Evolutionary conservation across 2,329 filamentous ascomycete genomes (phyloP).

Genomic region (Neopestalotiopsis sp.): DNA sequence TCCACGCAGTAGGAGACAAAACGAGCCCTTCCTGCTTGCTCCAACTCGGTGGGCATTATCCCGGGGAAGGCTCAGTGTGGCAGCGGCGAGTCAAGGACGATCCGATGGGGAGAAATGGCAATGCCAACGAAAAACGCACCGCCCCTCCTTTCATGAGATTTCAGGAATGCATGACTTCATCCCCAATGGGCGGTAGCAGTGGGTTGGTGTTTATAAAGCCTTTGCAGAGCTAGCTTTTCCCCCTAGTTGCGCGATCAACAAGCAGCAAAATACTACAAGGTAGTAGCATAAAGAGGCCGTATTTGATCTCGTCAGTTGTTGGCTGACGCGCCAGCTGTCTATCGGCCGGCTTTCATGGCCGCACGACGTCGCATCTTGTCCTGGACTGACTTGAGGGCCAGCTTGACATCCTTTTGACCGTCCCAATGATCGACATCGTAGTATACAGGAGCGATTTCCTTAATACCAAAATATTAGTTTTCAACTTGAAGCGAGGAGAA

Average conservation of each 20-base stretch:
- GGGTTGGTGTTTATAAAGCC: no score
- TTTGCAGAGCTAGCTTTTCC: no score
- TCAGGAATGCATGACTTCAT: no score
- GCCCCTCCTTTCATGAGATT: no score
- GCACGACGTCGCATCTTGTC: slow-evolving; percentile 67
- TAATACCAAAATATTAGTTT: slow-evolving; percentile 13
- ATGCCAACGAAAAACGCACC: no score
- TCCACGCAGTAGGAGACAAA: no score
- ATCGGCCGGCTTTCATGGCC: slow-evolving; percentile 56
- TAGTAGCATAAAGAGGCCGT: background rate
- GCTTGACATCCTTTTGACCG: slow-evolving; percentile 82
- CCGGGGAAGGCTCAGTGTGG: no score
- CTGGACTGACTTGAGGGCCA: slow-evolving; percentile 59
- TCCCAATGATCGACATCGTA: slow-evolving; percentile 85
- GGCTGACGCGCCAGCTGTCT: background rate
- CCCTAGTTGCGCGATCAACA: background rate
- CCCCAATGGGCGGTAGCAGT: no score
- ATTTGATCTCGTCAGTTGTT: background rate
- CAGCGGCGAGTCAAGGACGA: no score
- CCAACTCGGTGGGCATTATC: no score
- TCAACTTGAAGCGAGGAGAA: background rate
- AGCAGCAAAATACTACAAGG: background rate
- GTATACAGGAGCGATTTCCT: slow-evolving; percentile 94
- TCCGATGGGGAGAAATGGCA: no score
- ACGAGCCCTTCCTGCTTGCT: no score